A percentile compares a stretch with the other conserved stretches of the same genome.
phyloP scores from a whole-genome alignment of 139 green algal genomes.

The Chlamydomonas sphaeroides region DNA sequence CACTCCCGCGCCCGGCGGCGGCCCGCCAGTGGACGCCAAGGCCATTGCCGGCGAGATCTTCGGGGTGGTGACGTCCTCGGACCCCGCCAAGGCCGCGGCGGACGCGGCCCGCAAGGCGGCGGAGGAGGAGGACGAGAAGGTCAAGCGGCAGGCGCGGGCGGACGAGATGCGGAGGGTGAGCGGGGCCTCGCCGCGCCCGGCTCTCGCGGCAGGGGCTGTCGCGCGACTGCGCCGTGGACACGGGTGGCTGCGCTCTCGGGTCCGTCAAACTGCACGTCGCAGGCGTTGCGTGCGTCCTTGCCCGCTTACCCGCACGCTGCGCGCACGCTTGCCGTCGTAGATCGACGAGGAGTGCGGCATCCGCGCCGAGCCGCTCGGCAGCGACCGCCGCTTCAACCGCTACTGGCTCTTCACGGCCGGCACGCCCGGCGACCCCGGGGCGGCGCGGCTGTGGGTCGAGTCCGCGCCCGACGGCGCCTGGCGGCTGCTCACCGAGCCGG shows the following conservation, averaged over 20 bases:
- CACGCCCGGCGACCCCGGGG: constrained; percentile 19
- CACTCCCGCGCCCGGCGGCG: neutral
- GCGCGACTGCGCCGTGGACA: no score
- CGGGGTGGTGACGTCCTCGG: neutral
- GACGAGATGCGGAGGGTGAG: constrained; percentile 35
- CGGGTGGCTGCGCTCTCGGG: no score
- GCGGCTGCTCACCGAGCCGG: constrained; percentile 48
- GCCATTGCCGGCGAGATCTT: constrained; percentile 25
- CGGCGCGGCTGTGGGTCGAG: constrained; percentile 61
- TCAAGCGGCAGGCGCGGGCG: constrained; percentile 30
- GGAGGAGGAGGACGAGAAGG: constrained; percentile 44
- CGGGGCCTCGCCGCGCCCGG: no score
- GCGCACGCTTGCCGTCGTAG: neutral
- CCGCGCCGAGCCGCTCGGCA: constrained; percentile 73
- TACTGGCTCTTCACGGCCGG: constrained; percentile 72
- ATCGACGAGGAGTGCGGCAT: constrained; percentile 58
- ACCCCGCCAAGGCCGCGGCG: constrained; percentile 5
- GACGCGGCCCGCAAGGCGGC: constrained; percentile 14
- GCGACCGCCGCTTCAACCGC: constrained; percentile 83
- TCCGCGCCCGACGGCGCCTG: constrained; percentile 52
- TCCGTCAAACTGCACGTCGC: no score
- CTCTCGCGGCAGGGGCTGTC: no score
- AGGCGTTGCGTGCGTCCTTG: no score
- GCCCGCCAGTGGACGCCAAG: neutral
- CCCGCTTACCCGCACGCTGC: no score